Evolutionary conservation across 371 early-diverging fungal species (phyloP), one percentile per base, ranked within the genome.

Genomic region (Mortierella sp.): DNA sequence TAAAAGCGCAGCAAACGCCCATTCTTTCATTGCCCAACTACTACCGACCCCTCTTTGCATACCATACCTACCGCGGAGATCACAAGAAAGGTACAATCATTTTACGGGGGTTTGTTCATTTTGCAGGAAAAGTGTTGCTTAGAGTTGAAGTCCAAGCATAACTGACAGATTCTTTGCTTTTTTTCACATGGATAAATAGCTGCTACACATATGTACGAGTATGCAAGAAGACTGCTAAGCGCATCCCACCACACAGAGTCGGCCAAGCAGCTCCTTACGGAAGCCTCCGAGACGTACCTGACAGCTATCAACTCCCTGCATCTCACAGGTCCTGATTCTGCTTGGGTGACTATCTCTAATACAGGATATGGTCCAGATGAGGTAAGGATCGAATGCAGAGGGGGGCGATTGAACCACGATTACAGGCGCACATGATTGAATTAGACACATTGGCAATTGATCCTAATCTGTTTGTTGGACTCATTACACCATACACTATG

Each of bases 221-320:
- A 82, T 48, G 86, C 79, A 4, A 65, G 63, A 28, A 57, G 80
- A 72, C n/a, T 85, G 58, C 70, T 72, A 26, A 72, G 72, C 47
- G 42, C 72, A 11, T 58, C 76, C 5, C 72, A 78, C 34, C n/a
- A 70, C 3, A 44, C 76, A 13, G 84, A 84, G 16, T 73, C 74
- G 0, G 77, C 75, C 34, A 45, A 63, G 14, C 28, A 42, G 4
- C 70, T 81, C 14, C 72, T 79, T 55, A 44, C 55, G 1, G 82
- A 79, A 28, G 80, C 77, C 0, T 72, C 77, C 3, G 44, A 60
- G 1, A 70, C 86, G 4, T 82, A 79, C 70, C n/a, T 85, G 50
- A 75, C 80, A 2, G 79, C 86, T 24, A 82, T 85, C 70, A 85
- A 85, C 52, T 75, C 82, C 21, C 80, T 85, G 19, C 78, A 85